Percentiles rank a stretch among this genome's conserved stretches.
These are phyloP conservation scores for Elsinoe batatas DNA, from an alignment of 2,329 filamentous ascomycete species.

Conservation along the genomic window DNA sequence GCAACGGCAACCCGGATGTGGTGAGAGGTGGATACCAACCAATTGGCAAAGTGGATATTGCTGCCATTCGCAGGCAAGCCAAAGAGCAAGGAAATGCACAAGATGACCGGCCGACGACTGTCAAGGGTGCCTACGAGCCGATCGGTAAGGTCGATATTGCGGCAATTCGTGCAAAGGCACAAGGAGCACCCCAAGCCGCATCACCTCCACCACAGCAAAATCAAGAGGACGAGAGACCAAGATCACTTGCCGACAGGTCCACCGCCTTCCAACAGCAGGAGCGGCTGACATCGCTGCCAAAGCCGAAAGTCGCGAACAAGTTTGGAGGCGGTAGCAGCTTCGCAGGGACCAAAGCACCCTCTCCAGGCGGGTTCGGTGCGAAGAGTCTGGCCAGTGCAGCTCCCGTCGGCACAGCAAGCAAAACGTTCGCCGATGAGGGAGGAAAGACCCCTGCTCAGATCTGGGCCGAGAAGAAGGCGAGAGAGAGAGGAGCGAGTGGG, in stretches of 20 bases:
- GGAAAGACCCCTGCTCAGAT: slow-evolving; percentile 95
- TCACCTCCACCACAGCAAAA: slow-evolving; percentile 33
- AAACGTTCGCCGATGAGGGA: slow-evolving; percentile 87
- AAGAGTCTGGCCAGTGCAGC: slow-evolving; percentile 51
- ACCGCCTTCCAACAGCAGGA: slow-evolving; percentile 66
- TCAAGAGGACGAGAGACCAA: slow-evolving; percentile 42
- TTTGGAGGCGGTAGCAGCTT: slow-evolving; percentile 66
- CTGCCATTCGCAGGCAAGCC: slow-evolving; percentile 69
- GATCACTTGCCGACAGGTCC: slow-evolving; percentile 64
- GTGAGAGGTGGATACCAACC: slow-evolving; percentile 85
- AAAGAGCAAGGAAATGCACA: slow-evolving; percentile 44
- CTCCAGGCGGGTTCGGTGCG: slow-evolving; percentile 58
- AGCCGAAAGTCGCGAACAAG: slow-evolving; percentile 88
- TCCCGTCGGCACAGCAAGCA: slow-evolving; percentile 70
- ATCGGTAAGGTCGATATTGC: slow-evolving; percentile 96
- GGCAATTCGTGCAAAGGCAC: slow-evolving; percentile 76
- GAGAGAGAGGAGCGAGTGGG: slow-evolving; percentile 53
- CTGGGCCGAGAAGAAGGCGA: slow-evolving; percentile 96
- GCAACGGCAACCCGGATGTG: slow-evolving; percentile 48
- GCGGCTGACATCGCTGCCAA: slow-evolving; percentile 76
- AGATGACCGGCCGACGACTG: slow-evolving; percentile 71
- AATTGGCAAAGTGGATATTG: slow-evolving; percentile 94
- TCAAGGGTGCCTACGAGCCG: slow-evolving; percentile 91
- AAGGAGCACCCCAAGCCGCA: slow-evolving; percentile 39
- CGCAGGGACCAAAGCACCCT: slow-evolving; percentile 78